A percentile compares a stretch with the other conserved stretches of the same genome.
These are phyloP conservation scores for Alloteropsis semialata DNA, from an alignment of 176 grass and related monocot species.

Conservation along the genomic window DNA sequence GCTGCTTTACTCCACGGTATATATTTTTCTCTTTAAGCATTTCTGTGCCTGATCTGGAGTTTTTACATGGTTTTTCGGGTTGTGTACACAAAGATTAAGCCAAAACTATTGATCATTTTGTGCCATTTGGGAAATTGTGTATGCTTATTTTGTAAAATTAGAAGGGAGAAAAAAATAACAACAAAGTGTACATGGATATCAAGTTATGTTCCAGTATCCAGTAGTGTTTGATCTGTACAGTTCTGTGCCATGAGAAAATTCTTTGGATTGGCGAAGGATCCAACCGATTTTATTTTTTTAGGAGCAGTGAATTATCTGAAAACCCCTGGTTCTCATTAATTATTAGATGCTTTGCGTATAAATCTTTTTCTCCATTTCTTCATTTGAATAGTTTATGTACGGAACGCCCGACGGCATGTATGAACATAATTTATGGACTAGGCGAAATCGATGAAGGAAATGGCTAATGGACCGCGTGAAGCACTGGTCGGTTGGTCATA, in stretches of 20 bases:
- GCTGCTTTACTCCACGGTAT: neutral
- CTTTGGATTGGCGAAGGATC: neutral
- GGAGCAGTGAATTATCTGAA: neutral
- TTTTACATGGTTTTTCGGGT: neutral
- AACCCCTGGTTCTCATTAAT: neutral
- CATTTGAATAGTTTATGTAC: neutral
- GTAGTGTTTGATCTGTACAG: neutral
- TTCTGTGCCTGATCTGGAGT: constrained; percentile 35
- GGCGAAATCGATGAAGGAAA: neutral
- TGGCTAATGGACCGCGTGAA: neutral
- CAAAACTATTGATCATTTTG: constrained; percentile 19
- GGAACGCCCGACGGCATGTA: neutral
- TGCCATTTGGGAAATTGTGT: neutral
- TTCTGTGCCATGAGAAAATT: neutral
- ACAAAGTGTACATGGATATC: neutral
- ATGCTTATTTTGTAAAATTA: constrained; percentile 5
- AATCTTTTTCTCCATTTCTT: neutral
- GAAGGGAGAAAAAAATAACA: neutral
- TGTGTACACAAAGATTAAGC: constrained; percentile 14
- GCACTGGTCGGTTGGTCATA: neutral
- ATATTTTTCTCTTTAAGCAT: constrained; percentile 3
- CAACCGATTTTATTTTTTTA: neutral
- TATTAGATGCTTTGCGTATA: neutral
- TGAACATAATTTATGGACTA: neutral
- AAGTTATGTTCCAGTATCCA: neutral